Evolutionary conservation across 768 basidiomycete species (phyloP), one percentile per base, ranked within the genome.

Genomic region (Trametes gibbosa): DNA sequence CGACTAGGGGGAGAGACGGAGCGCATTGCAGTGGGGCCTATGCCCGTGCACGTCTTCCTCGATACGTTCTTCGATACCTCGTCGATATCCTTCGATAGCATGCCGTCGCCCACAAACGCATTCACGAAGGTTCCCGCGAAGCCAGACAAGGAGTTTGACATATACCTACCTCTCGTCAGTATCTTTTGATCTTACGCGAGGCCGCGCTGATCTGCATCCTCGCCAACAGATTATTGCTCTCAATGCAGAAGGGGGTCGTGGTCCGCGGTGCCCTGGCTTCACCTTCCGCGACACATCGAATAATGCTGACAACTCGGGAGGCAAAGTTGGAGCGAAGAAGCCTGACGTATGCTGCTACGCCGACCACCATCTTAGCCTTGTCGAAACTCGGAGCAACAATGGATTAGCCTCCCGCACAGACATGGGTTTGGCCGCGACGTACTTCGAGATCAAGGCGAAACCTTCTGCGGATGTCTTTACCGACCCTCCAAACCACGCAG

Each of bases 341-440:
- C 56, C 61, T 8, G 50, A 58, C 27, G 42, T 63, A 16, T 39
- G 45, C 40, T 58, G 61, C 32, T 63, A 43, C 35, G 34, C 41
- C 10, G 37, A 41, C 1, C 16, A 21, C 0, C 27, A 48, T 14
- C 23, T 54, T 3, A 7, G 29, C 10, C 10, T 13, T n/a, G 27
- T 48, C 10, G 24, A 48, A n/a, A 7, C 29, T 5, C 6, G 10
- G 7, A 29, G 27, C 1, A 39, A 7, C 21, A 27, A 47, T 4
- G 9, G 17, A 35, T 29, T 21, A 7, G 32, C n/a, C 29, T 39
- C 49, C 16, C 43, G 29, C 4, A 27, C 50, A 2, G 46, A 56
- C n/a, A 39, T 63, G 34, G 54, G 53, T 6, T 43, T 56, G 12
- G 46, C 55, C 19, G 62, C 55, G 39, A n/a, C 51, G 13, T 63